phyloP scores from a whole-genome alignment of 2,329 filamentous ascomycete genomes.

The Coleophoma crateriformis region DNA sequence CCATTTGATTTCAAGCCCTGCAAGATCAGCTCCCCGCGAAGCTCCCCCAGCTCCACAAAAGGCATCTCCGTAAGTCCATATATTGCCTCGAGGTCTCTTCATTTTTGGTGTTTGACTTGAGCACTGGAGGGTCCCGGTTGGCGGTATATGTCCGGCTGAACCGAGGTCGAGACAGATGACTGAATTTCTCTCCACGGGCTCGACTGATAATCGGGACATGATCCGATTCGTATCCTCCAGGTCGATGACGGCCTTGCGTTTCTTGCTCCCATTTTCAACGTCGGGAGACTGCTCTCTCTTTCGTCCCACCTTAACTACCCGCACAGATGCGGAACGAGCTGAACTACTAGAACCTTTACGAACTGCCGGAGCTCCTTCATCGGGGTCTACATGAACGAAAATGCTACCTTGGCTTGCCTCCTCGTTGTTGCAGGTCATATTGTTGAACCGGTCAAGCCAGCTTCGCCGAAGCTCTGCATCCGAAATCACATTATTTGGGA shows the following conservation, averaged over 20 bases:
- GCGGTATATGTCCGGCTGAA: too few species aligned
- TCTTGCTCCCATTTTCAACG: neutral
- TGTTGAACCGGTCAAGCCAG: neutral
- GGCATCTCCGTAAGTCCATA: slow-evolving; percentile 64
- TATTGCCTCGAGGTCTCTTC: slow-evolving; percentile 27
- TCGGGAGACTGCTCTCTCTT: neutral
- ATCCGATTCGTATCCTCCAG: neutral
- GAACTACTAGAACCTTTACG: neutral
- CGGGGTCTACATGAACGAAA: neutral
- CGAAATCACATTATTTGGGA: slow-evolving; percentile 2
- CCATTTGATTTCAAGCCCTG: slow-evolving; percentile 53
- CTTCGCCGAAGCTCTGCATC: neutral
- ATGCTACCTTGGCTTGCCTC: too few species aligned
- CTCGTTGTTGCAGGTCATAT: neutral
- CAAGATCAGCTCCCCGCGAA: slow-evolving; percentile 54
- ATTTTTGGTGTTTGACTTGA: too few species aligned
- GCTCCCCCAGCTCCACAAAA: slow-evolving; percentile 72
- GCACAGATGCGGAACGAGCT: neutral
- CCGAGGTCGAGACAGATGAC: too few species aligned
- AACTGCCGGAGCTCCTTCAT: neutral
- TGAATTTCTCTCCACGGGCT: too few species aligned
- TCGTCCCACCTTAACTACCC: neutral
- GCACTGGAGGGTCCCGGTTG: too few species aligned
- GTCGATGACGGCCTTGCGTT: neutral
- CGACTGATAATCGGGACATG: neutral